Conservation (phyloP, 306 rosid species). For the Ceratonia siliqua region DNA sequence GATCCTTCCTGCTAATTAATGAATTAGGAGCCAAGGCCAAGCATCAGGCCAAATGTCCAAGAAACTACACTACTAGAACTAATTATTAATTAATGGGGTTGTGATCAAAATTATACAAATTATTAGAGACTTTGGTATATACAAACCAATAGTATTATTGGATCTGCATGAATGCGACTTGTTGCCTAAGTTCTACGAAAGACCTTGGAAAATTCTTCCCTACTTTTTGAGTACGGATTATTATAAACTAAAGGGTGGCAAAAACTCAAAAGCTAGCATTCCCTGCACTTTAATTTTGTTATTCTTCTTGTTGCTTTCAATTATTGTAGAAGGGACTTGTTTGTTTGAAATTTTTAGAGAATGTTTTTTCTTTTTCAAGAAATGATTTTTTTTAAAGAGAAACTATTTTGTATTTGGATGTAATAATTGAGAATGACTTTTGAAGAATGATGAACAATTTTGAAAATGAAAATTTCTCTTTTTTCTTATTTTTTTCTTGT, state of each 20-base stretch:
- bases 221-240: slow-evolving; percentile 9
- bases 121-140: background rate
- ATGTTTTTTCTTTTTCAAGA: too few species aligned
- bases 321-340: slow-evolving; percentile 3
- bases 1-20: slow-evolving; percentile 45
- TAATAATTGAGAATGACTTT: too few species aligned
- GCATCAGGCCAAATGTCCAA: background rate
- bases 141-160: background rate
- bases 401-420: too few species aligned
- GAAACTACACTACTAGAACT: background rate
- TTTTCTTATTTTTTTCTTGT: too few species aligned
- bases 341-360: too few species aligned
- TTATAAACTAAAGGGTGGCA: background rate
- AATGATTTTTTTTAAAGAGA: too few species aligned
- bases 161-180: background rate
- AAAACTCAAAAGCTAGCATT: background rate
- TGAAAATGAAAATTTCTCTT: too few species aligned
- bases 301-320: background rate
- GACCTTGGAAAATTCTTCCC: background rate
- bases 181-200: slow-evolving; percentile 23
- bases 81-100: background rate
- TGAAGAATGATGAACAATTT: too few species aligned
- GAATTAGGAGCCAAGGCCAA: background rate
- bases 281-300: background rate
- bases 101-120: background rate